Conservation (phyloP, 2,329 filamentous ascomycete genomes). For the Tothia fuscella region DNA sequence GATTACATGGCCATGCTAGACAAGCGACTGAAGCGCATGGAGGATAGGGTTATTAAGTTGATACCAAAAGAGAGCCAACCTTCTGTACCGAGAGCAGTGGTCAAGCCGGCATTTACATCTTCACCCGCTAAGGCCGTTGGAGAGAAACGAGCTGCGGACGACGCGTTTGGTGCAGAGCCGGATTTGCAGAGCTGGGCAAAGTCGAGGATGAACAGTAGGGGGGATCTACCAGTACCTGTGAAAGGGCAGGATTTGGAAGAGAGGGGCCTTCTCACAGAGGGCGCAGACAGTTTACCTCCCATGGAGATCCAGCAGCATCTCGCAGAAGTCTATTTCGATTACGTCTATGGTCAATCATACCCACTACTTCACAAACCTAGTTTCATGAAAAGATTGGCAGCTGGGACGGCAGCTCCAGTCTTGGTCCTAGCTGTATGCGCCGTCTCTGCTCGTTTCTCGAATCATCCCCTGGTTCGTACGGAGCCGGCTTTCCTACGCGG, state of each 20-base stretch:
- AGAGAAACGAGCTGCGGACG: constrained; percentile 65
- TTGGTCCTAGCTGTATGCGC: constrained; percentile 89
- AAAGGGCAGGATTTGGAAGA: constrained; percentile 52
- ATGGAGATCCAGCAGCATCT: constrained; percentile 88
- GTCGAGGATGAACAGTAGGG: constrained; percentile 36
- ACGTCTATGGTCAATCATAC: constrained; percentile 90
- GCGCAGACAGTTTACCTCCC: constrained; percentile 67
- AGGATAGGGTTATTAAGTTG: constrained; percentile 92
- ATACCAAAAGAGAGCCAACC: constrained; percentile 75
- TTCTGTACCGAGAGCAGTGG: constrained; percentile 63
- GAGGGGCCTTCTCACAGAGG: constrained; percentile 66
- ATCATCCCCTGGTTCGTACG: constrained; percentile 65
- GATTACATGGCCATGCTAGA: constrained; percentile 99
- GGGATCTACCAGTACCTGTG: constrained; percentile 39
- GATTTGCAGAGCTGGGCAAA: constrained; percentile 75
- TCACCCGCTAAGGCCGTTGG: constrained; percentile 41
- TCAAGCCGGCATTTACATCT: constrained; percentile 63
- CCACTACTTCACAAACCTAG: constrained; percentile 92
- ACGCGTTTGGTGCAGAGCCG: constrained; percentile 74
- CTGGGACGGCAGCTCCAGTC: constrained; percentile 74
- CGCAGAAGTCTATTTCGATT: constrained; percentile 90
- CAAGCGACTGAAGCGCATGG: constrained; percentile 91
- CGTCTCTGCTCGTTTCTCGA: constrained; percentile 88
- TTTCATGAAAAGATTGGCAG: constrained; percentile 79
- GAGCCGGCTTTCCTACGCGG: constrained; percentile 76